Evolutionary conservation across 768 basidiomycete genomes (phyloP).

Genomic region (Pulveroboletus sp.): DNA sequence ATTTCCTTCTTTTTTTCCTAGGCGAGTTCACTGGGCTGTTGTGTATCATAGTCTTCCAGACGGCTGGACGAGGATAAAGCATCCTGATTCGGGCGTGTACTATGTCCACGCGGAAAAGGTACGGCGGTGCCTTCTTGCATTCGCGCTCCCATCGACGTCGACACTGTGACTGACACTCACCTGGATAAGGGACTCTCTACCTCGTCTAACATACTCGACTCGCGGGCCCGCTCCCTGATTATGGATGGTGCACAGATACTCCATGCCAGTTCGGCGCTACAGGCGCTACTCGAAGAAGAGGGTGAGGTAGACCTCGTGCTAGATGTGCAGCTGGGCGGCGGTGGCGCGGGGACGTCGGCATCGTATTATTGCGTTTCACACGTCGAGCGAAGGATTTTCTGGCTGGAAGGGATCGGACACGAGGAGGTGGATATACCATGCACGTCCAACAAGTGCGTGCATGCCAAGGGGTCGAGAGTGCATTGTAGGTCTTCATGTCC

Average conservation of each 20-base stretch:
- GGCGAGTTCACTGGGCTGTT: conserved; percentile 1
- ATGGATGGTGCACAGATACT: conserved; percentile 12
- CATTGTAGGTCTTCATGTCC: conserved; percentile 26
- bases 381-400: conserved; percentile 26
- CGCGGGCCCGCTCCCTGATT: conserved; percentile 4
- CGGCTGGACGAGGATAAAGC: conserved; percentile 29
- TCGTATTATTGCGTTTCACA: conserved; percentile 30
- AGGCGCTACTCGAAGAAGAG: conserved; percentile 7
- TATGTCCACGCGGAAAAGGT: conserved; percentile 34
- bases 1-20: not conserved
- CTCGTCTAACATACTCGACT: conserved; percentile 8
- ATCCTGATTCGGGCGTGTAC: conserved; percentile 33
- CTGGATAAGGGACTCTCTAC: conserved; percentile 12
- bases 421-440: conserved; percentile 19
- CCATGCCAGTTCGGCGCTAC: conserved; percentile 1
- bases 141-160: too few relatives aligned
- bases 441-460: conserved; percentile 18
- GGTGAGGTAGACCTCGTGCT: conserved; percentile 19
- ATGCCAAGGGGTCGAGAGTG: conserved; percentile 6
- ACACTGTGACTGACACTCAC: not conserved
- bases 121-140: not conserved
- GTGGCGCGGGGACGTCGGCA: not conserved
- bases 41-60: conserved; percentile 9
- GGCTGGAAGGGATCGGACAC: conserved; percentile 25
- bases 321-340: conserved; percentile 1